A percentile compares a stretch with the other conserved stretches of the same genome.
Evolutionary conservation across 768 basidiomycete species (phyloP).

Genomic region (Chlorophyllum brunneum): DNA sequence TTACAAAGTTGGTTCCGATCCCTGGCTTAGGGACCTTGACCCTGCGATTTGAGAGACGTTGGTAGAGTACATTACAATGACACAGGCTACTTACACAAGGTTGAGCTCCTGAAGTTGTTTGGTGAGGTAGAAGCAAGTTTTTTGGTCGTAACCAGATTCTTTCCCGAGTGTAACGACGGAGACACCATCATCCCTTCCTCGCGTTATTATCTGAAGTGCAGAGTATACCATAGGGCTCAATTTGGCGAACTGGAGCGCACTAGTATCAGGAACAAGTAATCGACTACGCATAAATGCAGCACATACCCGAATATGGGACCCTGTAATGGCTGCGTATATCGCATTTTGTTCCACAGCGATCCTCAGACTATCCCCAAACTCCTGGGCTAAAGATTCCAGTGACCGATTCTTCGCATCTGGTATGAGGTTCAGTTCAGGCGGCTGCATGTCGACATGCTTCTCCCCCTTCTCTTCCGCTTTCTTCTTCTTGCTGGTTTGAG

Average conservation of each 20-base stretch:
- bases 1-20: conserved; percentile 70
- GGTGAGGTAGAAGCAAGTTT: conserved; percentile 85
- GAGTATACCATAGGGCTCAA: conserved; percentile 84
- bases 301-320: conserved; percentile 78
- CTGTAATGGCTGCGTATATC: conserved; percentile 76
- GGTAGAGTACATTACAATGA: not conserved
- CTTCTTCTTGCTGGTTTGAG: conserved; percentile 62
- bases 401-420: conserved; percentile 50
- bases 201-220: conserved; percentile 79
- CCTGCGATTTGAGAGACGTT: conserved; percentile 28
- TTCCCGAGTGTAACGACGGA: conserved; percentile 76
- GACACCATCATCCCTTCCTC: conserved; percentile 72
- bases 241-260: conserved; percentile 56
- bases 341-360: conserved; percentile 74
- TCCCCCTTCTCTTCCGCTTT: conserved; percentile 60
- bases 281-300: not conserved
- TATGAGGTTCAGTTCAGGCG: conserved; percentile 48
- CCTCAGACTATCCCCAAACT: conserved; percentile 62
- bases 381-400: conserved; percentile 50
- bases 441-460: conserved; percentile 36
- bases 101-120: conserved; percentile 70
- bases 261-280: not conserved
- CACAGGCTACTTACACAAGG: conserved; percentile 52
- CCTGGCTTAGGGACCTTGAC: conserved; percentile 78
- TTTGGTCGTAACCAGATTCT: conserved; percentile 81